phyloP scores from a whole-genome alignment of 208 protist species.

The Acanthamoeba divionensis region DNA sequence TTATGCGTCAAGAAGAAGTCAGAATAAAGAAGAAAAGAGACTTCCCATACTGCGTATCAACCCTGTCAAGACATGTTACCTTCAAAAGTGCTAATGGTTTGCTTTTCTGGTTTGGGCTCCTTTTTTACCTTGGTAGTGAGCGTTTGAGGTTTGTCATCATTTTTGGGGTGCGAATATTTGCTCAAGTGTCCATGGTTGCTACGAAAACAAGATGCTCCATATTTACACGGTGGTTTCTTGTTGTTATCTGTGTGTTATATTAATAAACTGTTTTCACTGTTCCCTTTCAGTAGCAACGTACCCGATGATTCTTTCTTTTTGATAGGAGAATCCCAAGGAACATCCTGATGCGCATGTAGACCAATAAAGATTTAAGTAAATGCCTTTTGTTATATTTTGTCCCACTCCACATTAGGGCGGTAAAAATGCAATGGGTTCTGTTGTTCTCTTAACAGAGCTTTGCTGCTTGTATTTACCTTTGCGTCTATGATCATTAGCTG shows the following conservation, averaged over 20 bases:
- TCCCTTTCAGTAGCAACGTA: too few relatives aligned
- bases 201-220: not conserved
- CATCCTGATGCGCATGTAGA: not conserved
- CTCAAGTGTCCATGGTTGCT: not conserved
- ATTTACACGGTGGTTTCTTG: not conserved
- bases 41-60: not conserved
- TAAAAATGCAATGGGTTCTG: not conserved
- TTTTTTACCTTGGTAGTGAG: not conserved
- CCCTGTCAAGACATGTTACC: not conserved
- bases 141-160: not conserved
- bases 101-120: not conserved
- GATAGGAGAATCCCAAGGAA: slow-evolving; percentile 13
- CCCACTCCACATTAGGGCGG: not conserved
- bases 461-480: not conserved
- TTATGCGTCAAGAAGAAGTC: not conserved
- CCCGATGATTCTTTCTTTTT: not conserved
- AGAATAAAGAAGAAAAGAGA: not conserved
- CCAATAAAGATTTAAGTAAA: not conserved
- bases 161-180: not conserved
- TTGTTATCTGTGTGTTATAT: not conserved
- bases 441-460: not conserved
- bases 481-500: not conserved
- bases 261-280: too few relatives aligned
- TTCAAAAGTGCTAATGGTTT: not conserved
- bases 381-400: not conserved